Percentiles rank a stretch among this genome's conserved stretches.
phyloP scores from a whole-genome alignment of 768 basidiomycete genomes.

The Hemileccinum impolitum region DNA sequence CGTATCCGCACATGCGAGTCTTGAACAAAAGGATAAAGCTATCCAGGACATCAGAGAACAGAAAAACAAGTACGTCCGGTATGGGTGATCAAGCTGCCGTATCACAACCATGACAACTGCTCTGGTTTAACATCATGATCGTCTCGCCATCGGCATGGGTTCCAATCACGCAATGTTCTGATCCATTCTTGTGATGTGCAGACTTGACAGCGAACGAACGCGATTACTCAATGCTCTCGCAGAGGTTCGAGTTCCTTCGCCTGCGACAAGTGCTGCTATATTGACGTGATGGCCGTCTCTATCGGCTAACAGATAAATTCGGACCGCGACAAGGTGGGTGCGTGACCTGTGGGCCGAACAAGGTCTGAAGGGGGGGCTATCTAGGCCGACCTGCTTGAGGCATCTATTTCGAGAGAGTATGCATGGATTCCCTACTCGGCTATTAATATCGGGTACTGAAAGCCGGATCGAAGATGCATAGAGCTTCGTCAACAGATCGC shows the following conservation, averaged over 20 bases:
- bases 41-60: slow-evolving; percentile 82
- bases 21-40: slow-evolving; percentile 74
- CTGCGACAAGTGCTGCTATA: slow-evolving; percentile 3
- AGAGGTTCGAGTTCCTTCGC: slow-evolving; percentile 48
- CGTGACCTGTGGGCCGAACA: slow-evolving; percentile 1
- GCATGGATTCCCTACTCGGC: slow-evolving; percentile 19
- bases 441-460: slow-evolving; percentile 5
- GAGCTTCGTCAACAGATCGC: slow-evolving; percentile 69
- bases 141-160: background rate
- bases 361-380: slow-evolving; percentile 6
- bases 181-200: slow-evolving; percentile 25
- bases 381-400: slow-evolving; percentile 66
- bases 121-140: too few species aligned
- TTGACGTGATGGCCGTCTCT: slow-evolving; percentile 9
- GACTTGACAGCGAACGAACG: slow-evolving; percentile 75
- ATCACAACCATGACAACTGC: too few species aligned
- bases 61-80: slow-evolving; percentile 66
- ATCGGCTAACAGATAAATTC: slow-evolving; percentile 59
- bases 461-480: slow-evolving; percentile 44
- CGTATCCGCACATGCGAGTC: slow-evolving; percentile 73
- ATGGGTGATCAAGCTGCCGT: background rate
- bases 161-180: slow-evolving; percentile 10
- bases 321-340: slow-evolving; percentile 67
- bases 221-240: slow-evolving; percentile 63
- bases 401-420: slow-evolving; percentile 67